Percentiles rank a stretch among this genome's conserved stretches.
phyloP scores from a whole-genome alignment of 805 yeast species.

The Barnettozyma sucrosica region DNA sequence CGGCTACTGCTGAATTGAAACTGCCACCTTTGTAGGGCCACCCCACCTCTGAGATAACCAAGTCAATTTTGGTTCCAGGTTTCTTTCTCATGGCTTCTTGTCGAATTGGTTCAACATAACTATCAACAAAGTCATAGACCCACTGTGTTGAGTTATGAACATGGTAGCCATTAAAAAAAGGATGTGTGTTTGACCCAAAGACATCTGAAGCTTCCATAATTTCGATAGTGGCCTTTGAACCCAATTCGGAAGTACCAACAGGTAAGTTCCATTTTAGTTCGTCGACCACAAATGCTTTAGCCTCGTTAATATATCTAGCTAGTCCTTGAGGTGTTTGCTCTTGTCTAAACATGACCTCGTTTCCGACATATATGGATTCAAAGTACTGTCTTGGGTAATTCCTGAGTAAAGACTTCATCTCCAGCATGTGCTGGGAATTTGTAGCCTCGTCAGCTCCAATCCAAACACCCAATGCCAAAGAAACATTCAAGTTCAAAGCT shows the following conservation, averaged over 20 bases:
- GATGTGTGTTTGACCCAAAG: conserved; percentile 60
- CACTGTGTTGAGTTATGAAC: conserved; percentile 45
- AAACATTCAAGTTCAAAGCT: conserved; percentile 45
- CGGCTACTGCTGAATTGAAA: conserved; percentile 42
- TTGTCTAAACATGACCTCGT: conserved; percentile 53
- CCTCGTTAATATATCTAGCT: conserved; percentile 35
- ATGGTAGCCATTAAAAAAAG: conserved; percentile 56
- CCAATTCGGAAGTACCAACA: conserved; percentile 60
- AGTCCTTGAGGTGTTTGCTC: conserved; percentile 39
- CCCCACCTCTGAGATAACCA: conserved; percentile 58
- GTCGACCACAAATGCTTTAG: conserved; percentile 33
- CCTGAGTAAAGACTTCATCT: conserved; percentile 37
- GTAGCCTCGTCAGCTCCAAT: conserved; percentile 40
- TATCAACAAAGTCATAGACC: conserved; percentile 43
- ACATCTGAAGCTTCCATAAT: conserved; percentile 44
- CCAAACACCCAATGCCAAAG: conserved; percentile 60
- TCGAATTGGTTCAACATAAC: conserved; percentile 37
- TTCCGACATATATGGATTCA: conserved; percentile 52
- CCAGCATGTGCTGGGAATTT: conserved; percentile 41
- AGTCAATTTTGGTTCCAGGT: conserved; percentile 18
- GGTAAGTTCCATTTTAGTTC: conserved; percentile 37
- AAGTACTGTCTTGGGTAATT: conserved; percentile 41
- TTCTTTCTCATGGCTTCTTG: conserved; percentile 17
- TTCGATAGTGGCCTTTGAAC: conserved; percentile 37
- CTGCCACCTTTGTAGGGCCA: conserved; percentile 67